These are phyloP conservation scores for Xylariaceae sp. DNA, from an alignment of 2,329 filamentous ascomycete species.

Conservation along the genomic window DNA sequence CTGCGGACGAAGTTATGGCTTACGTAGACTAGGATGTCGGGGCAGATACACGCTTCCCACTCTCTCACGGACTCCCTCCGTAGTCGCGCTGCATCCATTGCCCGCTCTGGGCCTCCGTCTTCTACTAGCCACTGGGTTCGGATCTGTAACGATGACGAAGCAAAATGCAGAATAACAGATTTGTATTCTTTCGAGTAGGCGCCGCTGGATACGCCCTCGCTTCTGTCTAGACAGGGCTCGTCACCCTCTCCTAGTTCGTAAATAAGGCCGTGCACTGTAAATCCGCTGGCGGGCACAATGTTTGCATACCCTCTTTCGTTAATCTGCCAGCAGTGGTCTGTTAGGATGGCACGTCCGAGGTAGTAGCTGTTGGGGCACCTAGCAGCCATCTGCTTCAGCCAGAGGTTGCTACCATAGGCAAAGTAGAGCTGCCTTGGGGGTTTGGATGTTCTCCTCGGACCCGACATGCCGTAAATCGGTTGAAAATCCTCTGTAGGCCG, in stretches of 20 bases:
- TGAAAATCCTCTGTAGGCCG: background rate
- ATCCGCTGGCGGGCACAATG: conserved; percentile 4
- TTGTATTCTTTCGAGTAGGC: conserved; percentile 16
- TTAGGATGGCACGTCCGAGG: conserved; percentile 2
- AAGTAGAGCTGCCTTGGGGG: conserved; percentile 14
- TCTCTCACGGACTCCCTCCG: background rate
- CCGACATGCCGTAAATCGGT: background rate
- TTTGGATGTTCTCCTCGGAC: background rate
- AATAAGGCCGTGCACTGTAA: conserved; percentile 11
- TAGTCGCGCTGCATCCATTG: background rate
- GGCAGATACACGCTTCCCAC: background rate
- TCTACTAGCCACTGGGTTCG: background rate
- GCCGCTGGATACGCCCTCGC: conserved; percentile 7
- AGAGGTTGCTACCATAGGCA: conserved; percentile 16
- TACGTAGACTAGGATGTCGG: conserved; percentile 4
- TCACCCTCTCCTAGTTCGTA: conserved; percentile 9
- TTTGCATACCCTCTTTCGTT: conserved; percentile 12
- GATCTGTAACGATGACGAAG: background rate
- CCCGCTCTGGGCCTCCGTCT: background rate
- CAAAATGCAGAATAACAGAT: background rate
- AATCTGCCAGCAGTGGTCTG: conserved; percentile 11
- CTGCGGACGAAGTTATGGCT: background rate
- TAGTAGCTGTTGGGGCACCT: conserved; percentile 11
- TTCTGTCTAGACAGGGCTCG: conserved; percentile 5
- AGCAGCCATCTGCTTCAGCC: conserved; percentile 9